Evolutionary conservation across 1,284 basidiomycete species (phyloP), one percentile per base, ranked within the genome.

Genomic region (Boletus semigastroideus): DNA sequence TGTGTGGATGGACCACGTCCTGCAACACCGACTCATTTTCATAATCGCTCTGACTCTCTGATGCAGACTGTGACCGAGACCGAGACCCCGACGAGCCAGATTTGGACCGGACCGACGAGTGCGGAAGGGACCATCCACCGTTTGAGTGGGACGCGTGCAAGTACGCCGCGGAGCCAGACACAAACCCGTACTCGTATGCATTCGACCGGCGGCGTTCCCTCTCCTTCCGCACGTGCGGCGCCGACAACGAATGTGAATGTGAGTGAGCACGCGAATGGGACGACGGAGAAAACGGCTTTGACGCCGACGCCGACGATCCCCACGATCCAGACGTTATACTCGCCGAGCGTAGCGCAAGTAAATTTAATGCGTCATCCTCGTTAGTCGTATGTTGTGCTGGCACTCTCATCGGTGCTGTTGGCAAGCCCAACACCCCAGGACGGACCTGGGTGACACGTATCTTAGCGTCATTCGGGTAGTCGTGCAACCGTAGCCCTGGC

Each of bases 401-500:
- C 9, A 62, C 45, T 1, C 55, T 45, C 36, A 62, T 33, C n/a
- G 39, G 27, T 7, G 22, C 10, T 1, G 70, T 75, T 14, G 77
- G 68, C 10, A 84, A 75, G 27, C 77, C 78, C 30, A 84, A 61
- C 13, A 84, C 66, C n/a, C 83, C 83, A 19, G 83, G 84, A 31
- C 80, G 73, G 13, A 86, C 67, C 42, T 82, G 81, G 4, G 80
- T 80, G 44, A 83, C 70, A 33, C 72, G 67, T 9, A n/a, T 22
- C 12, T 31, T 42, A 45, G 69, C 59, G 16, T 65, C 58, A 4
- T 86, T 65, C 19, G 78, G 60, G 61, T 85, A 87, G 63, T 87
- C 80, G 57, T 87, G 83, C 63, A 88, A 68, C 36, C 82, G 76
- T 4, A 86, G 84, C 2, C 82, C 82, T 16, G 71, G 65, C 14